These are phyloP conservation scores for Alternaria ethzedia DNA, from an alignment of 2,329 filamentous ascomycete species.

Conservation along the genomic window DNA sequence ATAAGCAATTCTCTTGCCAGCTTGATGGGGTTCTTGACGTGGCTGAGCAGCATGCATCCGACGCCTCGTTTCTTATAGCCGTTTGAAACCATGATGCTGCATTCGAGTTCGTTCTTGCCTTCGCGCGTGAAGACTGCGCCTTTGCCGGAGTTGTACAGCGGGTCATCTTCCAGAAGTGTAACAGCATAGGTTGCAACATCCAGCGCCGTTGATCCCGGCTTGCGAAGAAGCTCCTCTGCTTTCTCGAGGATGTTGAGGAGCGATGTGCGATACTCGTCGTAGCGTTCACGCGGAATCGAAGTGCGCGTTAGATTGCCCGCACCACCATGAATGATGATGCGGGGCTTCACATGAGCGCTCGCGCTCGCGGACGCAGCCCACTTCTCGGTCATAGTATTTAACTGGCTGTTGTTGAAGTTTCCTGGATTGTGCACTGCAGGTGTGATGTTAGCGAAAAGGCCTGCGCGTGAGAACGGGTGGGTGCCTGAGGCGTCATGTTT, in stretches of 20 bases:
- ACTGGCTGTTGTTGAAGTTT: background rate
- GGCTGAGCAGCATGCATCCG: conserved; percentile 74
- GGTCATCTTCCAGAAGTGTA: conserved; percentile 75
- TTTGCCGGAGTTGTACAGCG: conserved; percentile 82
- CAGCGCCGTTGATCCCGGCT: conserved; percentile 64
- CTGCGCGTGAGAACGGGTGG: background rate
- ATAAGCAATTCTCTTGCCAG: conserved; percentile 75
- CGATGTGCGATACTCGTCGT: conserved; percentile 47
- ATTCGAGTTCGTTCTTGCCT: conserved; percentile 85
- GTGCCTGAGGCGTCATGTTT: background rate
- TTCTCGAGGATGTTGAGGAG: conserved; percentile 46
- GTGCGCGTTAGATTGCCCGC: conserved; percentile 55
- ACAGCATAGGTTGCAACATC: conserved; percentile 79
- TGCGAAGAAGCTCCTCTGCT: conserved; percentile 33
- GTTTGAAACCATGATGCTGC: conserved; percentile 81
- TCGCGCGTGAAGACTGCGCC: conserved; percentile 87
- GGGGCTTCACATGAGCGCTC: conserved; percentile 36
- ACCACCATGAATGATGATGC: conserved; percentile 58
- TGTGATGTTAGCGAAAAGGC: background rate
- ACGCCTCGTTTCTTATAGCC: conserved; percentile 77
- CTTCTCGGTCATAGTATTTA: background rate
- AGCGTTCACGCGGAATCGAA: conserved; percentile 47
- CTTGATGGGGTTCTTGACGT: conserved; percentile 79
- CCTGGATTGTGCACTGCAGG: too few species aligned
- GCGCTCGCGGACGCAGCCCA: background rate